Evolutionary conservation across 768 basidiomycete species (phyloP), one percentile per base, ranked within the genome.

Genomic region (Vararia minispora): DNA sequence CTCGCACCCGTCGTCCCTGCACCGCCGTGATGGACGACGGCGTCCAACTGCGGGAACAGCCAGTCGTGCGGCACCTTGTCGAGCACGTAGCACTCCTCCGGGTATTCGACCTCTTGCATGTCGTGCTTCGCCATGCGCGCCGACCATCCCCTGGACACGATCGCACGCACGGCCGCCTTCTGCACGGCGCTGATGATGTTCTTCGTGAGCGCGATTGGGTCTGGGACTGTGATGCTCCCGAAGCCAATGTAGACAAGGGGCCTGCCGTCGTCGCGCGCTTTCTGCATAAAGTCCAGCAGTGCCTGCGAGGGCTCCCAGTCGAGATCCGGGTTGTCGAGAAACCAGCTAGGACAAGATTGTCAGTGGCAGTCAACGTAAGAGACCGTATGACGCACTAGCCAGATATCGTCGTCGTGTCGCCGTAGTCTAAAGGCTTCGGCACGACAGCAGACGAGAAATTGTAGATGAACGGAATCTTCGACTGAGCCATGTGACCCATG

Each of bases 201-300:
- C 25, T 61, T 58, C 1, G 76, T 76, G 46, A 78, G 64, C 4
- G 61, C 59, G 39, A 64, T 61, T 2, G 78, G 75, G 47, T 69
- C 52, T 5, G 77, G 75, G 3, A 82, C 77, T 4, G 74, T 77
- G 40, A 82, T 78, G 20, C 72, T 76, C 2, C 78, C 79, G 46
- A 80, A 80, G 1, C 78, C 77, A 34, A 82, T 79, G 51, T 82
- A 82, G 2, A 82, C 79, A 33, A 82, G 63, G 0, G 76, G 62
- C 48, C 74, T 76, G 1, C 59, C 58, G 38, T 79, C 76, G 3
- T 47, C 44, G 13, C 68, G 63, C 1, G 79, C 79, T 44, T 70
- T 66, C 13, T 52, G 53, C 57, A 82, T 78, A 55, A 71, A 82
- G 10, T 60, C 58, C 2, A 70, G 34, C 1, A 82, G 62, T 11